Evolutionary conservation across 495 filamentous ascomycete genomes (phyloP).

Genomic region (Oleoguttula mirabilis): DNA sequence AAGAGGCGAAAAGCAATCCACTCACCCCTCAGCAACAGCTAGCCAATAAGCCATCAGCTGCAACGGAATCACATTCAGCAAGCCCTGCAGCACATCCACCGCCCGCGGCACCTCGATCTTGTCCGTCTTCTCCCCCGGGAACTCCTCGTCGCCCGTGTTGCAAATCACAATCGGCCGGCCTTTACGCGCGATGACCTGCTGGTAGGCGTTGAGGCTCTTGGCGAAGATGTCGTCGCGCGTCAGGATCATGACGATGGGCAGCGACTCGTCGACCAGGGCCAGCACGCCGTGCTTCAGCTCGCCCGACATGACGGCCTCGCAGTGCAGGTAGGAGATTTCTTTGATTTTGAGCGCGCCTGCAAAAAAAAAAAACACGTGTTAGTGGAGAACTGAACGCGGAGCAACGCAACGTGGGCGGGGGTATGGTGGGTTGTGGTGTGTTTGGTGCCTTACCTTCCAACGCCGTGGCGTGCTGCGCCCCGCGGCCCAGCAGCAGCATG

Average conservation of each 20-base stretch:
- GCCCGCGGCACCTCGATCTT: conserved; percentile 96
- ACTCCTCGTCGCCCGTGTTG: conserved; percentile 82
- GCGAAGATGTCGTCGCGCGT: conserved; percentile 90
- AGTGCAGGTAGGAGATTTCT: conserved; percentile 98
- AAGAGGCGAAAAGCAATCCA: too few relatives aligned
- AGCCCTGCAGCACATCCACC: conserved; percentile 86
- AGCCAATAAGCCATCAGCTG: conserved; percentile 99
- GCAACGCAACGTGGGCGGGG: too few relatives aligned
- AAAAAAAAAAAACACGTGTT: too few relatives aligned
- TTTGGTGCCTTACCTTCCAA: conserved; percentile 64
- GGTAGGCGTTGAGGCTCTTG: conserved; percentile 96
- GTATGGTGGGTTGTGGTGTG: not conserved
- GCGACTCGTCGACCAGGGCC: conserved; percentile 91
- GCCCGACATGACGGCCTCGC: conserved; percentile 98
- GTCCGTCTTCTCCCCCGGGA: conserved; percentile 72
- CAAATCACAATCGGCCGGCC: conserved; percentile 97
- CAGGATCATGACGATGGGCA: conserved; percentile 98
- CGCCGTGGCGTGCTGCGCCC: conserved; percentile 91
- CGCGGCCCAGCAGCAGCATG: conserved; percentile 80
- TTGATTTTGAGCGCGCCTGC: conserved; percentile 90
- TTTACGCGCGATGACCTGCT: conserved; percentile 91
- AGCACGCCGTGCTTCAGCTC: conserved; percentile 97
- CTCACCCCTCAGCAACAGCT: conserved; percentile 70
- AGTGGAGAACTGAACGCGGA: too few relatives aligned
- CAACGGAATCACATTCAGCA: conserved; percentile 93